Conservation (phyloP, 805 yeast species). For the Limtongozyma cylindracea region DNA sequence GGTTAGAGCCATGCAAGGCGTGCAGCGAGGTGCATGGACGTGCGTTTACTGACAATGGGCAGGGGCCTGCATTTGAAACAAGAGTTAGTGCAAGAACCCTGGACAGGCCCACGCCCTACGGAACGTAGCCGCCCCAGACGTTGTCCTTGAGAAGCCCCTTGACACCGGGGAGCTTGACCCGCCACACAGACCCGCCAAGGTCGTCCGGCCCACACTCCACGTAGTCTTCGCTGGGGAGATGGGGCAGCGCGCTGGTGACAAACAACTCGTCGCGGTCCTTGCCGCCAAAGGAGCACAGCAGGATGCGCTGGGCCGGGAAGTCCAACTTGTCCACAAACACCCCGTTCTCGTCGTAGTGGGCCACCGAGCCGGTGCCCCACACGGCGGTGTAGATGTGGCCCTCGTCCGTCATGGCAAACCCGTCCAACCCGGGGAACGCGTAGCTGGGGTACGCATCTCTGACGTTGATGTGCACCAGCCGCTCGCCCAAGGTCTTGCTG, state of each 20-base stretch:
- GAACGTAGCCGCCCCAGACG: too few relatives aligned
- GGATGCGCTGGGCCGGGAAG: constrained; percentile 34
- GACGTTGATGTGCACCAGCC: constrained; percentile 5
- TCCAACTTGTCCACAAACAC: constrained; percentile 19
- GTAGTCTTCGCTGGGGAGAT: too few relatives aligned
- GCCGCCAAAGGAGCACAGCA: constrained; percentile 56
- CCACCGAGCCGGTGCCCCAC: constrained; percentile 32
- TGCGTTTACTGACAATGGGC: too few relatives aligned
- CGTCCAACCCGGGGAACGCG: constrained; percentile 48
- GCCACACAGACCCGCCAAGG: too few relatives aligned
- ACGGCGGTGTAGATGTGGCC: constrained; percentile 41
- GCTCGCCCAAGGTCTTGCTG: constrained; percentile 7
- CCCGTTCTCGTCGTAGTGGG: constrained; percentile 25
- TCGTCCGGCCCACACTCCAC: too few relatives aligned
- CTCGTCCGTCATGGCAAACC: constrained; percentile 29
- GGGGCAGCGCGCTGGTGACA: constrained; percentile 57
- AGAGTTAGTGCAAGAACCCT: too few relatives aligned
- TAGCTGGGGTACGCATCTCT: constrained; percentile 2
- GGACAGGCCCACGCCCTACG: too few relatives aligned
- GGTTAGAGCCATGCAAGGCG: too few relatives aligned
- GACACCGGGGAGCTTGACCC: too few relatives aligned
- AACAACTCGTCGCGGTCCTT: constrained; percentile 25
- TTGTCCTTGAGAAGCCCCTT: too few relatives aligned
- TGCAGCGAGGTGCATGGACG: too few relatives aligned
- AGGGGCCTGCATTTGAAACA: too few relatives aligned